A percentile compares a stretch with the other conserved stretches of the same genome.
Conservation (phyloP, 2,329 filamentous ascomycete species). For the Trichophyton mentagrophytes region DNA sequence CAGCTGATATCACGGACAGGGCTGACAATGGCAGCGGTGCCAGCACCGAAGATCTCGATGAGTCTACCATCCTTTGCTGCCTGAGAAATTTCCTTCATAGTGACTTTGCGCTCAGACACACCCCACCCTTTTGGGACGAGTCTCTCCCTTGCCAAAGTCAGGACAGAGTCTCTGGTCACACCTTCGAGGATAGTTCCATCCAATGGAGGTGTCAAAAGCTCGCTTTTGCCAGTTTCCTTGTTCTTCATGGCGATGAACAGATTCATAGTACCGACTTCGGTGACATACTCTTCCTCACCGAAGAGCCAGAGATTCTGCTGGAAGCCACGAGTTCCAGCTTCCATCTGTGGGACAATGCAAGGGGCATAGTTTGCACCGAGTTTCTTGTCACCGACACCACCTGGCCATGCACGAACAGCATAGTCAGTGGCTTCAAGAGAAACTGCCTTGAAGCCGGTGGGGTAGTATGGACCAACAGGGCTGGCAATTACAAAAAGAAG, state of each 20-base stretch:
- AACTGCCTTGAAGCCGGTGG: conserved; percentile 94
- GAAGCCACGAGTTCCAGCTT: conserved; percentile 81
- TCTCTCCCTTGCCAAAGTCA: conserved; percentile 72
- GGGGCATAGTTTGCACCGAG: conserved; percentile 98
- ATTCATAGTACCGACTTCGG: conserved; percentile 98
- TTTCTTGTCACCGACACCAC: conserved; percentile 96
- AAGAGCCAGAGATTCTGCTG: conserved; percentile 99
- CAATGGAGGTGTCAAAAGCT: conserved; percentile 86
- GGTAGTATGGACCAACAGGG: conserved; percentile 94
- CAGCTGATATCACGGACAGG: conserved; percentile 83
- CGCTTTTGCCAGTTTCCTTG: conserved; percentile 77
- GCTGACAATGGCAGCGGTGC: conserved; percentile 87
- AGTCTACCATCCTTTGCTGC: conserved; percentile 74
- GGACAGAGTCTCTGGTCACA: conserved; percentile 81
- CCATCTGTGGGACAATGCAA: conserved; percentile 89
- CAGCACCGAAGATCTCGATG: conserved; percentile 84
- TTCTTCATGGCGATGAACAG: conserved; percentile 79
- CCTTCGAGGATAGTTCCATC: conserved; percentile 95
- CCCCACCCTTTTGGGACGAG: conserved; percentile 78
- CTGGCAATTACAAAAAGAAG: conserved; percentile 91
- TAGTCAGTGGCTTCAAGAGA: conserved; percentile 93
- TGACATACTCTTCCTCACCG: conserved; percentile 87
- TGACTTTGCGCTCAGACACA: conserved; percentile 78
- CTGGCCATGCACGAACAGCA: conserved; percentile 92
- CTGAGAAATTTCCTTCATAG: conserved; percentile 72